A percentile compares a stretch with the other conserved stretches of the same genome.
Conservation (phyloP, 1,284 basidiomycete species). For the Trametes pubescens region DNA sequence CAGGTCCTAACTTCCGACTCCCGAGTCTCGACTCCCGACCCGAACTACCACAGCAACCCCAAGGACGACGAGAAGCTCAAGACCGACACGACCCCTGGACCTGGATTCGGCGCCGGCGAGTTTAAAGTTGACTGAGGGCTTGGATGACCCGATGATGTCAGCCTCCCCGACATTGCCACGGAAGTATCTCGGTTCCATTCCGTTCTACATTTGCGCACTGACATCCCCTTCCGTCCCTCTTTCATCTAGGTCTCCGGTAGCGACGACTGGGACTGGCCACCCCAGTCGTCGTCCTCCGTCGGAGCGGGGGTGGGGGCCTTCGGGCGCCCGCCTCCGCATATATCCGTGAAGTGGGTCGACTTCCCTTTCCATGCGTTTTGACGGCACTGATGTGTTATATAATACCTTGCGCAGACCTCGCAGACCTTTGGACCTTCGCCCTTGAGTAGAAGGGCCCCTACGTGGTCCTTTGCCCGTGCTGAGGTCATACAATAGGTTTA, state of each 20-base stretch:
- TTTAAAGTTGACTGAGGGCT: conserved; percentile 14
- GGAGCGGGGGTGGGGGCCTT: conserved; percentile 14
- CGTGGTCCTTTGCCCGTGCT: too few relatives aligned
- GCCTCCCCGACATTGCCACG: conserved; percentile 10
- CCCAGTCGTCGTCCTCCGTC: conserved; percentile 1
- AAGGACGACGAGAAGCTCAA: background rate
- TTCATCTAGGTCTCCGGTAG: background rate
- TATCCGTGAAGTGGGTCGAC: conserved; percentile 3
- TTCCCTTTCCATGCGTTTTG: too few relatives aligned
- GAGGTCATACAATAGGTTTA: too few relatives aligned
- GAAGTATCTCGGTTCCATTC: background rate
- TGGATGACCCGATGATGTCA: conserved; percentile 15
- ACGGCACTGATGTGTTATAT: too few relatives aligned
- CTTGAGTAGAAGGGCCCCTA: too few relatives aligned
- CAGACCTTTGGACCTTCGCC: too few relatives aligned
- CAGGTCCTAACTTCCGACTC: too few relatives aligned
- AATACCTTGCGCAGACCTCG: too few relatives aligned
- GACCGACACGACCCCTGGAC: background rate
- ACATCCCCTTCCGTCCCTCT: background rate
- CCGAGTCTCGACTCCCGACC: too few relatives aligned
- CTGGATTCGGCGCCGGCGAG: conserved; percentile 1
- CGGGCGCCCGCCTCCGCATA: conserved; percentile 8
- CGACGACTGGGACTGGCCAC: background rate
- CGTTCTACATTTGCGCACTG: background rate
- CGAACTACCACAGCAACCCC: too few relatives aligned